A percentile compares a stretch with the other conserved stretches of the same genome.
These are phyloP conservation scores for Abelmoschus esculentus DNA, from an alignment of 345 rosid genomes.

Conservation along the genomic window DNA sequence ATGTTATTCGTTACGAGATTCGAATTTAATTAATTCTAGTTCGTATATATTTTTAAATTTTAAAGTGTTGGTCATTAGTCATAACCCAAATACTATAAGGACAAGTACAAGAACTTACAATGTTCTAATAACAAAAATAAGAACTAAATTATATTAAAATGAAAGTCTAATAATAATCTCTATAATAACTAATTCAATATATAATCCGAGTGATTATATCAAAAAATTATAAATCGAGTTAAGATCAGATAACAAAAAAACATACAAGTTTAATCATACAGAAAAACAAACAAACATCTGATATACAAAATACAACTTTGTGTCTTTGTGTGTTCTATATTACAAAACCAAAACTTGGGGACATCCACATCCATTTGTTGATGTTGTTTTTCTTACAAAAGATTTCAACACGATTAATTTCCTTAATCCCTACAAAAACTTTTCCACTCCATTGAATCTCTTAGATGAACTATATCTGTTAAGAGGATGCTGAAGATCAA, in stretches of 20 bases:
- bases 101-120: too few relatives aligned
- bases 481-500: slow-evolving; percentile 11
- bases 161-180: too few relatives aligned
- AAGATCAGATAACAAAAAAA: not conserved
- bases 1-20: too few relatives aligned
- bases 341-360: slow-evolving; percentile 26
- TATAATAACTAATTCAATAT: too few relatives aligned
- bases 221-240: too few relatives aligned
- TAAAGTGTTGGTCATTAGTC: too few relatives aligned
- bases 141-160: too few relatives aligned
- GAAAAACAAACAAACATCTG: not conserved
- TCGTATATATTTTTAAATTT: too few relatives aligned
- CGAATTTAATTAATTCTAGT: too few relatives aligned
- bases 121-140: too few relatives aligned
- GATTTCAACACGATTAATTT: not conserved
- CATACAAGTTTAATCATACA: slow-evolving; percentile 9
- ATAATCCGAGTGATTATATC: too few relatives aligned
- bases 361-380: slow-evolving; percentile 6
- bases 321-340: slow-evolving; percentile 14
- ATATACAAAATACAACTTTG: slow-evolving; percentile 3
- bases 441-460: slow-evolving; percentile 2
- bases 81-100: too few relatives aligned
- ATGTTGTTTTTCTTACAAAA: slow-evolving; percentile 8
- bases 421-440: slow-evolving; percentile 5
- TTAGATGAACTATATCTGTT: not conserved